These are phyloP conservation scores for Phyllosticta ampelicida DNA, from an alignment of 2,329 filamentous ascomycete genomes.

Conservation along the genomic window DNA sequence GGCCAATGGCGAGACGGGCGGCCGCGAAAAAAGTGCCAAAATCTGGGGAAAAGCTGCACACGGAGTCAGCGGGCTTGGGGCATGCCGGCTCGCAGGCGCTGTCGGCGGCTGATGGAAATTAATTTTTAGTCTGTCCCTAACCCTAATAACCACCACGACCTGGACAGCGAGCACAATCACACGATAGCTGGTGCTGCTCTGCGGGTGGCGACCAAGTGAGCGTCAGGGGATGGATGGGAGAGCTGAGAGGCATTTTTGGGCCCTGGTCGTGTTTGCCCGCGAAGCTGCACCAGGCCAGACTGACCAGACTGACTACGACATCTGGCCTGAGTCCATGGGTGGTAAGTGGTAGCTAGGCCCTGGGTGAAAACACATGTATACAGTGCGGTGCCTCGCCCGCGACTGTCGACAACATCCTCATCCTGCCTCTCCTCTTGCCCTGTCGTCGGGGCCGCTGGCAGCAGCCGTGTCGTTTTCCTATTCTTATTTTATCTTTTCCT, in stretches of 20 bases:
- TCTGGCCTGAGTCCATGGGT: too few relatives aligned
- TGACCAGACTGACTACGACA: too few relatives aligned
- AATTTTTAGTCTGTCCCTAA: background rate
- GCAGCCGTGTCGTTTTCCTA: background rate
- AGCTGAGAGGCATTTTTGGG: background rate
- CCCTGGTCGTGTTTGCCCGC: background rate
- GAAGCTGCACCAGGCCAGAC: too few relatives aligned
- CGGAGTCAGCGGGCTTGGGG: background rate
- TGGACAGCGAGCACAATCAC: too few relatives aligned
- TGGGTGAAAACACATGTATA: too few relatives aligned
- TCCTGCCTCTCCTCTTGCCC: too few relatives aligned
- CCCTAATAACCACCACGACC: background rate
- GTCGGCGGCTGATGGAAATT: constrained; percentile 3
- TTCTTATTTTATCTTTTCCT: background rate
- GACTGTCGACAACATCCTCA: too few relatives aligned
- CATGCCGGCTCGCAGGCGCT: background rate
- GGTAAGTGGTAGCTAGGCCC: too few relatives aligned
- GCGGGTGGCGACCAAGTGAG: background rate
- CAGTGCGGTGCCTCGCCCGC: too few relatives aligned
- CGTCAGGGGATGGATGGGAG: too few relatives aligned
- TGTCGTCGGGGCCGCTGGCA: too few relatives aligned
- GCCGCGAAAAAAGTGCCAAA: background rate
- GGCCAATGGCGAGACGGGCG: background rate
- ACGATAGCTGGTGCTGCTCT: background rate
- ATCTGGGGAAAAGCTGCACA: background rate